A percentile compares a stretch with the other conserved stretches of the same genome.
Evolutionary conservation across 2,329 filamentous ascomycete species (phyloP).

Genomic region (Ophiostoma australiae): DNA sequence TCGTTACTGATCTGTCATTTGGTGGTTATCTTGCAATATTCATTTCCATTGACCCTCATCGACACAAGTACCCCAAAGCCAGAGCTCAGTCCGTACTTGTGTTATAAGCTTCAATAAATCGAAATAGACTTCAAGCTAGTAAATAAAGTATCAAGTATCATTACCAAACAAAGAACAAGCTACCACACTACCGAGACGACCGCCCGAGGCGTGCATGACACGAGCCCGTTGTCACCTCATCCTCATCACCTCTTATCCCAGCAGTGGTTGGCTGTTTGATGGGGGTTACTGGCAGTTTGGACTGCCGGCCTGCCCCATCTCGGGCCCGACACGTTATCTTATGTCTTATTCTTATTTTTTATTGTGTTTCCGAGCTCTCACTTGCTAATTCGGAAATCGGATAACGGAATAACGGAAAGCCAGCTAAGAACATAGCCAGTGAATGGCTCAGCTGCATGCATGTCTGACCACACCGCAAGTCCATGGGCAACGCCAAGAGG

Average conservation of each 20-base stretch:
- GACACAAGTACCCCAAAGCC: not conserved
- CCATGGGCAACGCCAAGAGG: not conserved
- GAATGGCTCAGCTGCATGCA: conserved; percentile 4
- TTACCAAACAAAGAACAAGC: not conserved
- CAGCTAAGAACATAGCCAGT: not conserved
- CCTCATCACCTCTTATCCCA: not conserved
- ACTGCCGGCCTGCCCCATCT: conserved; percentile 12
- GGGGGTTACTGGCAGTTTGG: not conserved
- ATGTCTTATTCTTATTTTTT: not conserved
- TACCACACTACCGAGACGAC: not conserved
- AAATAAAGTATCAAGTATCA: not conserved
- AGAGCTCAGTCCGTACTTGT: conserved; percentile 1
- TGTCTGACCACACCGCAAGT: conserved; percentile 13
- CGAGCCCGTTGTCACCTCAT: conserved; percentile 5
- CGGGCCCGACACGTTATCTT: not conserved
- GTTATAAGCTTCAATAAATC: not conserved
- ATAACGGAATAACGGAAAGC: conserved; percentile 4
- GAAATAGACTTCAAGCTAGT: not conserved
- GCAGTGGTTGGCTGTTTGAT: not conserved
- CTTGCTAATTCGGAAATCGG: not conserved
- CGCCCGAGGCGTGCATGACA: not conserved
- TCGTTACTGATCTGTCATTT: not conserved
- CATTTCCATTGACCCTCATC: not conserved
- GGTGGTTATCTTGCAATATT: not conserved
- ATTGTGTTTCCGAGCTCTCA: not conserved